Evolutionary conservation across 2,329 filamentous ascomycete genomes (phyloP), one percentile per base, ranked within the genome.

Genomic region (Ciborinia camelliae): DNA sequence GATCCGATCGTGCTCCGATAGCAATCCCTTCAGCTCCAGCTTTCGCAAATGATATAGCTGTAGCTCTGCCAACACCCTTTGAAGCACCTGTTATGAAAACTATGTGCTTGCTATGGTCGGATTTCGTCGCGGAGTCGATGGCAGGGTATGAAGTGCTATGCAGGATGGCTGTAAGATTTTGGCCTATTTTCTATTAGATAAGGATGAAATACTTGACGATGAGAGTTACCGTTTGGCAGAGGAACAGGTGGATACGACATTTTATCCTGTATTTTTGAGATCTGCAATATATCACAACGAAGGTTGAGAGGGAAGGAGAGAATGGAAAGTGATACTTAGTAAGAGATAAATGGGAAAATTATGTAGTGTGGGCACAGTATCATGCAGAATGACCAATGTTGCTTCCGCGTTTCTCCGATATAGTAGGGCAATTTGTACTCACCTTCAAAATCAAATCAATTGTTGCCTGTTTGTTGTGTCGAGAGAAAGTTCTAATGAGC

Each of bases 91-190:
- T 70, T 58, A 72, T 70, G 43, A 71, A 66, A 6, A 71, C 62
- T 53, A 67, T 62, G 10, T 66, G 66, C 6, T 64, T 66, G 48
- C 57, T 68, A 30, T 69, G 67, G n/a, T 70, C 47, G 8, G 57
- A 66, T 50, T 67, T 65, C 4, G 68, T 68, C 8, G 71, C 70
- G 2, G 79, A 77, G 59, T 80, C 76, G 68, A 88, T 86, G 66
- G 75, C 77, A 0, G 80, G 77, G 71, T 87, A 87, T 3, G 83
- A 86, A 65, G 84, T 80, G 58, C 75, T 70, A 69, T 80, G 70
- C 30, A 47, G 37, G 14, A 48, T 71, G 45, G 63, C 48, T 37
- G 65, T 66, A 30, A 66, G 57, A 32, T 57, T 55, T 43, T 45
- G 35, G 20, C 63, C 63, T 65, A 7, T 9, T 41, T 3, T 4